Evolutionary conservation across 192 early-diverging fungal genomes (phyloP).

Genomic region (Allomyces macrogynus): DNA sequence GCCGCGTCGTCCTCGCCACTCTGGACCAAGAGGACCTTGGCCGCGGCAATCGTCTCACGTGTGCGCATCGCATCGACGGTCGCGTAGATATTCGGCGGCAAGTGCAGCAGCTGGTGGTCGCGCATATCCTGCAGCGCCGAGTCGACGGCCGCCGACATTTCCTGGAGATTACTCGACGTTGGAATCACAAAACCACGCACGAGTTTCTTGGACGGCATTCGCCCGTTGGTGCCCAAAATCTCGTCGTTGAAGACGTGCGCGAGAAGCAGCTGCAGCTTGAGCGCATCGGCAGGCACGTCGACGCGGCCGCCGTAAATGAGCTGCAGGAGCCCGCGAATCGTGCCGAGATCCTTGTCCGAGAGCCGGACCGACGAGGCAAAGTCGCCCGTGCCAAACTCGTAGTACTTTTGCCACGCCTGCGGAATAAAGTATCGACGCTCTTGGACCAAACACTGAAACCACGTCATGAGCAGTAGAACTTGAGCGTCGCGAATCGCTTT

Average conservation of each 20-base stretch:
- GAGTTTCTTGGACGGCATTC: constrained; percentile 17
- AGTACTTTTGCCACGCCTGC: constrained; percentile 42
- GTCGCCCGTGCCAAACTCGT: constrained; percentile 37
- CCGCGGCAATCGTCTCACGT: neutral
- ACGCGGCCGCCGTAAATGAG: constrained; percentile 38
- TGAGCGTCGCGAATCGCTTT: constrained; percentile 22
- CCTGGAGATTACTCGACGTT: neutral
- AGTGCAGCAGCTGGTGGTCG: neutral
- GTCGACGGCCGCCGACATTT: neutral
- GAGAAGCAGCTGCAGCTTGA: constrained; percentile 24
- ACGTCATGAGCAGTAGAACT: constrained; percentile 31
- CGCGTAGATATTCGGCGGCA: neutral
- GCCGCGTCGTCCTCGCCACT: neutral
- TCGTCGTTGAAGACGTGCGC: constrained; percentile 30
- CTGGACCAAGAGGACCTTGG: neutral
- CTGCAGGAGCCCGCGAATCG: constrained; percentile 25
- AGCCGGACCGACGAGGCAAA: constrained; percentile 18
- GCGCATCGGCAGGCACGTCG: constrained; percentile 24
- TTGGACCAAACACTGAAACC: constrained; percentile 40
- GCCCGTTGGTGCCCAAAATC: constrained; percentile 17
- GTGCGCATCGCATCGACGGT: neutral
- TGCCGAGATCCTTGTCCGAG: constrained; percentile 11
- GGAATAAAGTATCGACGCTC: constrained; percentile 36
- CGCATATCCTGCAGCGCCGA: neutral
- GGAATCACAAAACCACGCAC: neutral